Evolutionary conservation across 495 filamentous ascomycete species (phyloP), one percentile per base, ranked within the genome.

Genomic region (Hypoxylon rickii): DNA sequence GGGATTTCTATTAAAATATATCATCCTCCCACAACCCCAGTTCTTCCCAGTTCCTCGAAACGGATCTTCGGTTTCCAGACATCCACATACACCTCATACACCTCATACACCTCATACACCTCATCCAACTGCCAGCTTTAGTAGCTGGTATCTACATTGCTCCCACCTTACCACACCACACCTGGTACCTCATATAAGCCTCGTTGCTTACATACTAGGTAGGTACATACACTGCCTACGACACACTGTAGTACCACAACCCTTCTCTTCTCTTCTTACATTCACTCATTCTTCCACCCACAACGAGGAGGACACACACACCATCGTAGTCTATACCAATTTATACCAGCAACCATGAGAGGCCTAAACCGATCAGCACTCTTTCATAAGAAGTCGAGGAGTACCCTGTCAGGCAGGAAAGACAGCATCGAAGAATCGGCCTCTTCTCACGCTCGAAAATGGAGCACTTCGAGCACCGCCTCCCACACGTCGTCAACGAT

Each of bases 371-470:
- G 44, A 34, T 50, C 59, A 20, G 45, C 63, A 16, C 52, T 66
- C 49, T 69, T 66, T 51, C 56, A 63, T 32, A 63, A 52, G 45
- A 69, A 55, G 22, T 66, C 65, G 0, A 66, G 57, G 57, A 57
- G 33, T 44, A 58, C 29, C 38, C 40, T 64, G 7, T 38, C 24
- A 29, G 11, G 51, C 37, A 41, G 58, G 31, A 51, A 51, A 3
- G 21, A 42, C 34, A 61, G 46, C 33, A 1, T 51, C 52, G 38
- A 65, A 15, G 49, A 48, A 22, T n/a, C 31, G 36, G 11, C 51
- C 19, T 20, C 41, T 32, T 7, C 16, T 7, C 63, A 66, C 17
- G 21, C 57, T 2, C 59, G 63, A 12, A 64, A 61, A 56, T 61
- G 52, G 58, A 69, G 66, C 17, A 58, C 60, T 2, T 61, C 63